Conservation (phyloP, 208 protist species). For the Angomonas deanei region DNA sequence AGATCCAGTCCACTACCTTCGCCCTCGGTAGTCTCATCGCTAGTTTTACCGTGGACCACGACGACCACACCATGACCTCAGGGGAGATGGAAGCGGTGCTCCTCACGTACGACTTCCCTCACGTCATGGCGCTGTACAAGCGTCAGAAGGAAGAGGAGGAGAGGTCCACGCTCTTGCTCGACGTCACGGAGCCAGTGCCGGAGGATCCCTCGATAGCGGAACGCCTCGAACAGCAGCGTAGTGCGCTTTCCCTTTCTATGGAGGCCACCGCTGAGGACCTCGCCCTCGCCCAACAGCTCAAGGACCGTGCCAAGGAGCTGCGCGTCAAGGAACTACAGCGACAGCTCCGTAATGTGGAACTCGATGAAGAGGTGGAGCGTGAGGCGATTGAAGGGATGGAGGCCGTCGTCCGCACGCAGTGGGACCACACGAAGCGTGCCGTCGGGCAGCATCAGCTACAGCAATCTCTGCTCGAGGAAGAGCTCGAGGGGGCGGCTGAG, state of each 20-base stretch:
- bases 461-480: background rate
- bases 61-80: background rate
- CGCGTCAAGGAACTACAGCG: background rate
- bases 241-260: background rate
- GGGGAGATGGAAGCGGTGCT: background rate
- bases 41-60: background rate
- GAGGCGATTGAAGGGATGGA: conserved; percentile 9
- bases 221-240: background rate
- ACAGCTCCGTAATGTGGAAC: background rate
- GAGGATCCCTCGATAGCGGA: background rate
- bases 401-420: conserved; percentile 2
- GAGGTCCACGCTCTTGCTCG: background rate
- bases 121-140: background rate
- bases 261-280: background rate
- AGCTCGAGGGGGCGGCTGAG: background rate
- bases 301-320: background rate
- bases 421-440: background rate
- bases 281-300: background rate
- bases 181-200: background rate
- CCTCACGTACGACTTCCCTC: background rate
- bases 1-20: background rate
- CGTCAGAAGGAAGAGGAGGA: background rate
- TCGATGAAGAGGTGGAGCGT: conserved; percentile 7
- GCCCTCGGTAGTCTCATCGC: background rate
- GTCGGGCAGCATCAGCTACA: background rate